phyloP scores from a whole-genome alignment of 352 stramenopile genomes.

The Phytophthora cajani region DNA sequence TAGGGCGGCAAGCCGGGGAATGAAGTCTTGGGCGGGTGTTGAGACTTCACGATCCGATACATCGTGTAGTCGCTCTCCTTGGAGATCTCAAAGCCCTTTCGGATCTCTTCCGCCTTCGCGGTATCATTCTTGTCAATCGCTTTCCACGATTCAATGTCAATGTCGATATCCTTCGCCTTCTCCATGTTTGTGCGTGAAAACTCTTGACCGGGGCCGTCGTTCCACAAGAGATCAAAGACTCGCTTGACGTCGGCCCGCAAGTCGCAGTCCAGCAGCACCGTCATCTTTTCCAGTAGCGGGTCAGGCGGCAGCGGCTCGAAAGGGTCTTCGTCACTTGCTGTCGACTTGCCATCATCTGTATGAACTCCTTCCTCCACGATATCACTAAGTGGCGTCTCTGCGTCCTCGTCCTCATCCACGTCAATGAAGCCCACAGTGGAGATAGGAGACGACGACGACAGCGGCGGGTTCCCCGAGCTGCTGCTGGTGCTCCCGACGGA shows the following conservation, averaged over 20 bases:
- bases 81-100: constrained; percentile 53
- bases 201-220: constrained; percentile 55
- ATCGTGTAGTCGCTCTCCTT: constrained; percentile 59
- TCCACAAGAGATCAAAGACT: constrained; percentile 76
- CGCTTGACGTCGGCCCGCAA: constrained; percentile 63
- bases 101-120: constrained; percentile 27
- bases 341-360: constrained; percentile 54
- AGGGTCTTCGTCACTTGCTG: constrained; percentile 58
- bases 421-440: constrained; percentile 60
- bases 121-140: constrained; percentile 37
- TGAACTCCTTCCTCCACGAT: constrained; percentile 35
- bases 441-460: constrained; percentile 36
- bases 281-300: constrained; percentile 63
- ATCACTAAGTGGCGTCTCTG: constrained; percentile 29
- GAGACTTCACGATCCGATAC: constrained; percentile 50
- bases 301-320: constrained; percentile 70
- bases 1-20: constrained; percentile 68
- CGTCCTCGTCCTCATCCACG: constrained; percentile 42
- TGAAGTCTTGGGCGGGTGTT: constrained; percentile 68
- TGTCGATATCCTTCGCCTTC: constrained; percentile 73
- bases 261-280: constrained; percentile 73
- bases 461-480: constrained; percentile 4
- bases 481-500: constrained; percentile 11
- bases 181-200: constrained; percentile 64
- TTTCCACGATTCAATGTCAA: constrained; percentile 67